Evolutionary conservation across 768 basidiomycete genomes (phyloP), one percentile per base, ranked within the genome.

Genomic region (Hericium erinaceus): DNA sequence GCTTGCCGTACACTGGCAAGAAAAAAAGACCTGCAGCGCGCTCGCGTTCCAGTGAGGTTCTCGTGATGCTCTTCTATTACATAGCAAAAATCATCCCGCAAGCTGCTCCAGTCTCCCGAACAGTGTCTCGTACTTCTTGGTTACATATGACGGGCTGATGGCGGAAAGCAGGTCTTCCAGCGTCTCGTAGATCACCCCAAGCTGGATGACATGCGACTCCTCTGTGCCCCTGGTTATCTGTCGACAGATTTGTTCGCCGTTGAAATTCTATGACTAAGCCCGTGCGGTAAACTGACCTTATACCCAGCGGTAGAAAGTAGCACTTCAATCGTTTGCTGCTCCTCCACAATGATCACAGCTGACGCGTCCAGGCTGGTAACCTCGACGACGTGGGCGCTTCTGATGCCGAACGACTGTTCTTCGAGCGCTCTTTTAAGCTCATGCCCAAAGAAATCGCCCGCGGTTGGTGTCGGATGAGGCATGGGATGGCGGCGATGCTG

Each of bases 341-440:
- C 62, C 37, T 54, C 24, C 13, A 63, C 56, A 18, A 58, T 57
- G 13, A 63, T 39, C 8, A 40, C 39, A 22, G 58, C 62, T 33
- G 52, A 46, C 7, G 62, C 60, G 18, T 61, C 58, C 11, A 53
- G 41, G 22, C 54, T 22, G 12, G 52, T 20, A 18, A n/a, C 56
- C 10, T 24, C n/a, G 5, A 39, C 41, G 10, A 61, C 13, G 24
- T 59, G 49, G 15, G 54, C 54, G 24, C 4, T 18, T 6, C 26
- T 48, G 12, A 61, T 48, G 10, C 62, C 60, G n/a, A 59, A 61
- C 2, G 58, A 13, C 28, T 63, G 58, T 49, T 63, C 62, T 40
- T 40, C 46, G 22, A 63, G 52, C 3, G 62, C 60, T 44, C 12
- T 41, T 20, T 33, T 24, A 16, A 63, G 58, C 50, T 63, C 62